Conservation (phyloP, 257 asterid species). For the Parsonsia alboflavescens region DNA sequence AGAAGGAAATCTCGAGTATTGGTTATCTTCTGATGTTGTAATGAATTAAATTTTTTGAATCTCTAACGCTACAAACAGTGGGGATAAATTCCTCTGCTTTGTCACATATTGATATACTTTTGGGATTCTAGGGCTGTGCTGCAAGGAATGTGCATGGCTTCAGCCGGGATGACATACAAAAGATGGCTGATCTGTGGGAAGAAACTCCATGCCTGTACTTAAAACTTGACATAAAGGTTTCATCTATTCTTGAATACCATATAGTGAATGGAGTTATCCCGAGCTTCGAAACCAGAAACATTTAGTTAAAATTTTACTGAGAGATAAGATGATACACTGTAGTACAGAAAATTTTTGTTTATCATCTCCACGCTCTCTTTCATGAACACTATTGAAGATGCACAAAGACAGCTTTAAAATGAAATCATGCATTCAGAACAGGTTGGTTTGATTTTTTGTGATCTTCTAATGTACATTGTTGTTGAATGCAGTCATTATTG, state of each 20-base stretch:
- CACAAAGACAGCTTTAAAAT: not conserved
- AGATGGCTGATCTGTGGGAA: constrained; percentile 92
- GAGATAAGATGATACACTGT: not conserved
- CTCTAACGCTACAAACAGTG: not conserved
- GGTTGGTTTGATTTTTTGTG: constrained; percentile 7
- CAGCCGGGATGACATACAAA: constrained; percentile 54
- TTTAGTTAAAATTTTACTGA: not conserved
- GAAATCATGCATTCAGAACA: not conserved
- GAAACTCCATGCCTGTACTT: constrained; percentile 79
- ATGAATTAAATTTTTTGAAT: not conserved
- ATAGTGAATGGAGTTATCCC: not conserved
- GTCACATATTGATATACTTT: not conserved
- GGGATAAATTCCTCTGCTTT: not conserved
- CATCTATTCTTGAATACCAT: not conserved
- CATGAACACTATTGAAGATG: not conserved
- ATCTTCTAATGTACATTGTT: constrained; percentile 18
- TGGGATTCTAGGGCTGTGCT: constrained; percentile 83
- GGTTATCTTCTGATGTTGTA: not conserved
- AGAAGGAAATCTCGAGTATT: not conserved
- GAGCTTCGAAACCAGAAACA: not conserved
- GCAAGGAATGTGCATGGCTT: constrained; percentile 96
- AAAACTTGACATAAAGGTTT: constrained; percentile 82
- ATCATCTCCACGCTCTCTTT: not conserved
- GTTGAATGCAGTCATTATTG: constrained; percentile 60
- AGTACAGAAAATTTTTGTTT: not conserved